Evolutionary conservation across 306 rosid genomes (phyloP).

Genomic region (Morella rubra): DNA sequence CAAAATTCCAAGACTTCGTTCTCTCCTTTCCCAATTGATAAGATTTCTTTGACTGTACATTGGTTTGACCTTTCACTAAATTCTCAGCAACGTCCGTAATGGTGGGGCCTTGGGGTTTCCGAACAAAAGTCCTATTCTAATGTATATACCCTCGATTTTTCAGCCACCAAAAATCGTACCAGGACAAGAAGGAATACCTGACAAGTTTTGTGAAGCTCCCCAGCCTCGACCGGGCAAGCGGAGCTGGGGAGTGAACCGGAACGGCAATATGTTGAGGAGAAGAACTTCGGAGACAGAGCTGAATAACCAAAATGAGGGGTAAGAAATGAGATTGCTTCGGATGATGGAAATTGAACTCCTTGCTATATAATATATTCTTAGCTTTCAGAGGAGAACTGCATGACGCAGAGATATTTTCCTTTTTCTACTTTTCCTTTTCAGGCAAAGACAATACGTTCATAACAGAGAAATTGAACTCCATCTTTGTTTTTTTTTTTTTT

Average conservation of each 20-base stretch:
- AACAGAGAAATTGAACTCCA: too few species aligned
- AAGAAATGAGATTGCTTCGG: slow-evolving; percentile 15
- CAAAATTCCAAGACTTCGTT: neutral
- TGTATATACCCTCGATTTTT: slow-evolving; percentile 1
- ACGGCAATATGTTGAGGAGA: neutral
- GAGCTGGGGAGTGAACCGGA: neutral
- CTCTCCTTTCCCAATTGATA: neutral
- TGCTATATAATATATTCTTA: slow-evolving; percentile 30
- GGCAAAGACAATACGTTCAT: neutral
- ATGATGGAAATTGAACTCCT: neutral
- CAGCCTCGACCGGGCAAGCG: neutral
- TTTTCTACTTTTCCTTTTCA: too few species aligned
- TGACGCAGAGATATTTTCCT: slow-evolving; percentile 1
- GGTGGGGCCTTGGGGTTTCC: neutral
- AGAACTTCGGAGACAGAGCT: neutral
- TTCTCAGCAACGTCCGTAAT: neutral
- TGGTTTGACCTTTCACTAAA: too few species aligned
- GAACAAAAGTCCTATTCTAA: too few species aligned
- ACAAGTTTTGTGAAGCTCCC: neutral
- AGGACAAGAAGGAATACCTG: neutral
- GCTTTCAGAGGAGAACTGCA: neutral
- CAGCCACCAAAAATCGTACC: slow-evolving; percentile 9
- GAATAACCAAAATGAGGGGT: too few species aligned
- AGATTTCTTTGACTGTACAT: too few species aligned
- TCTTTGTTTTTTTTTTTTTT: too few species aligned